Evolutionary conservation across 306 rosid genomes (phyloP).

Genomic region (Hippophae gyantsensis): DNA sequence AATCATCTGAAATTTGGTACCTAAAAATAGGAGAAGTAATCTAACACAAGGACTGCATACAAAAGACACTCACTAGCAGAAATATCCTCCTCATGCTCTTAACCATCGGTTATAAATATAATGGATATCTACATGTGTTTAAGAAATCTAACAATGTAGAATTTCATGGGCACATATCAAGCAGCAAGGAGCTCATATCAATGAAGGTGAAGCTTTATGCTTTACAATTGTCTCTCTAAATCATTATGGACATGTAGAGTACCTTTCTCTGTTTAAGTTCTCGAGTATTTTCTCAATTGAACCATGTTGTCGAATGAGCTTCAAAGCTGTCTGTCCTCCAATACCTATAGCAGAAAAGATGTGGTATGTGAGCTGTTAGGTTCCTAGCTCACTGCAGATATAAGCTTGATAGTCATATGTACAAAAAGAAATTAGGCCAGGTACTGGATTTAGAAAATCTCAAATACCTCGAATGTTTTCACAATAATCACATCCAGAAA

Average conservation of each 20-base stretch:
- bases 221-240: background rate
- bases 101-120: too few relatives aligned
- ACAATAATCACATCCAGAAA: conserved; percentile 94
- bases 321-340: conserved; percentile 92
- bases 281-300: conserved; percentile 78
- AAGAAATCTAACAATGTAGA: too few relatives aligned
- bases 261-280: conserved; percentile 86
- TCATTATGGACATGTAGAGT: conserved; percentile 8
- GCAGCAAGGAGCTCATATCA: too few relatives aligned
- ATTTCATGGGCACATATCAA: too few relatives aligned
- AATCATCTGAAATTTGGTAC: conserved; percentile 78
- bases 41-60: background rate
- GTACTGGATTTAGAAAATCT: conserved; percentile 3
- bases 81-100: too few relatives aligned
- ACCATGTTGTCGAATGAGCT: conserved; percentile 92
- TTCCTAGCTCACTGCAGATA: background rate
- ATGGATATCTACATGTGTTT: too few relatives aligned
- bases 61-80: too few relatives aligned
- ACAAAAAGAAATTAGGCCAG: background rate
- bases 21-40: conserved; percentile 28
- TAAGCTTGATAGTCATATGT: background rate
- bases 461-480: conserved; percentile 84
- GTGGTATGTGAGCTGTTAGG: too few relatives aligned
- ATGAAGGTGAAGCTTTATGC: too few relatives aligned
- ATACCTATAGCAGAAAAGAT: conserved; percentile 47